Evolutionary conservation across 176 grass and related monocot species (phyloP).

Genomic region (Alloteropsis semialata): DNA sequence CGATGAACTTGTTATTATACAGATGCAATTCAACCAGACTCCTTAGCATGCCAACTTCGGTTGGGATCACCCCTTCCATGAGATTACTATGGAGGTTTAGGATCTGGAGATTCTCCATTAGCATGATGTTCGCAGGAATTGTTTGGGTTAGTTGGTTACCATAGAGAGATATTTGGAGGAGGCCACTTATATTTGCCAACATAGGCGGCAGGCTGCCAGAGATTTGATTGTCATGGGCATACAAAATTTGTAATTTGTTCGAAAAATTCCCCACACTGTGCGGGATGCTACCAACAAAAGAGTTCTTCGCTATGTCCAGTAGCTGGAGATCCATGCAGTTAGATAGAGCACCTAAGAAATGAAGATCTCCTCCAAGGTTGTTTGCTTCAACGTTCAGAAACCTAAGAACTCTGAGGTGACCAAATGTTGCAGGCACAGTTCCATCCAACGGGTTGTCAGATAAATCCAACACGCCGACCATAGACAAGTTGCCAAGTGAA

Average conservation of each 20-base stretch:
- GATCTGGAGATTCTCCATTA: not conserved
- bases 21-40: not conserved
- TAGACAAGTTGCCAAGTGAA: not conserved
- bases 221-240: not conserved
- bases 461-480: not conserved
- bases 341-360: not conserved
- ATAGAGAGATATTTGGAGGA: not conserved
- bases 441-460: not conserved
- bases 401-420: not conserved
- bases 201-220: not conserved
- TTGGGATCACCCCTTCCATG: not conserved
- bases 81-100: not conserved
- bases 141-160: too few relatives aligned
- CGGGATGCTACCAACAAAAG: not conserved
- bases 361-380: not conserved
- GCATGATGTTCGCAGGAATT: too few relatives aligned
- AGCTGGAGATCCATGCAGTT: not conserved
- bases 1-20: not conserved
- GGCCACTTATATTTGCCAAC: not conserved
- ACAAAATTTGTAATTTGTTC: not conserved
- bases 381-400: not conserved
- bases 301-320: not conserved
- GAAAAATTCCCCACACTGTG: not conserved
- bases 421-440: not conserved
- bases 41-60: not conserved